phyloP scores from a whole-genome alignment of 331 rosid species.

The Acacia pycnantha region DNA sequence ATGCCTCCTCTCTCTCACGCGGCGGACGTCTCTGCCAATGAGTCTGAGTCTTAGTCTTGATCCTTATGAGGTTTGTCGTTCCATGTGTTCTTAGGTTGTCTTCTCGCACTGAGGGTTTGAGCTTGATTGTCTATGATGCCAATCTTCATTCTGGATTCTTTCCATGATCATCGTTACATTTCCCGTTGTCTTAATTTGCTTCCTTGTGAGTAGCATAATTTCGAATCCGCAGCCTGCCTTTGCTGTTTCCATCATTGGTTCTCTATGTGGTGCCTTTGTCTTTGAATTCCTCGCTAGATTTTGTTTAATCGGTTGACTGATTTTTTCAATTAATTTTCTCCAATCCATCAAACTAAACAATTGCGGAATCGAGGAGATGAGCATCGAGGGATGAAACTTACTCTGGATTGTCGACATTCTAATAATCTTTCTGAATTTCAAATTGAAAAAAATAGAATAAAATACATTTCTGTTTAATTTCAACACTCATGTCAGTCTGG shows the following conservation, averaged over 20 bases:
- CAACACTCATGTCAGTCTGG: background rate
- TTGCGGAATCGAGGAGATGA: conserved; percentile 9
- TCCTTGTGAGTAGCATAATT: conserved; percentile 2
- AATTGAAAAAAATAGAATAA: too few species aligned
- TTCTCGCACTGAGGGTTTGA: conserved; percentile 20
- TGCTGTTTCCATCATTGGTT: background rate
- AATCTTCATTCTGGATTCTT: conserved; percentile 26
- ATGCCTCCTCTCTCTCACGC: conserved; percentile 11
- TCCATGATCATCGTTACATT: conserved; percentile 21
- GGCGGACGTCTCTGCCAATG: conserved; percentile 33
- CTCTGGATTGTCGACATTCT: background rate
- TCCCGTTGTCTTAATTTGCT: background rate
- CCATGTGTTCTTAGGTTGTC: conserved; percentile 3
- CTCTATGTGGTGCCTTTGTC: background rate
- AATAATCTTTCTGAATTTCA: background rate
- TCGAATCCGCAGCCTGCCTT: background rate
- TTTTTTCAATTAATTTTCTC: background rate
- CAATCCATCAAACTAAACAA: background rate
- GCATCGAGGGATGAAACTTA: conserved; percentile 7
- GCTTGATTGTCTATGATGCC: conserved; percentile 39
- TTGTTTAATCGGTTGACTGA: background rate
- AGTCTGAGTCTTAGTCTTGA: conserved; percentile 43
- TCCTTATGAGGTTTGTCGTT: background rate
- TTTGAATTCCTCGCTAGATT: background rate
- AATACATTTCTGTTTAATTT: too few species aligned